Evolutionary conservation across 495 filamentous ascomycete genomes (phyloP), one percentile per base, ranked within the genome.

Genomic region (Penicillium desertorum): DNA sequence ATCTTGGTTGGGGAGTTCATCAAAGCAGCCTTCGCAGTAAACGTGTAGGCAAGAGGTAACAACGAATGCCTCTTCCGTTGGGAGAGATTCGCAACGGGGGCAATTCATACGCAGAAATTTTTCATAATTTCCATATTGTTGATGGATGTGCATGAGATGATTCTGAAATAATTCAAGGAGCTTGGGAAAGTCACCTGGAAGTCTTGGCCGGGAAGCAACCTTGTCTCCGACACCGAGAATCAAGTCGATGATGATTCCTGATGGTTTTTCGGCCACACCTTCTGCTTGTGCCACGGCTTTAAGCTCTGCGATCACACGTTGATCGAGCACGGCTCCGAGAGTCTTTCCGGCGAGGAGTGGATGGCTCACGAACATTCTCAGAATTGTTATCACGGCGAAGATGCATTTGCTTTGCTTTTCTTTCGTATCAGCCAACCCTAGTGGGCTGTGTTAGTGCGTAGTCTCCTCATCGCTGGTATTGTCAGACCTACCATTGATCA

Each of bases 311-410:
- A 80, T 65, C 29, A 81, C 68, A 17, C 76, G 69, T 0, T 65
- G 49, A 7, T 76, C 65, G 30, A 84, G 66, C 0, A 79, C 47
- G 4, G 77, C 60, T 30, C 75, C 65, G 14, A 87, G 65, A 0
- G 73, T 64, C 1, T 66, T 59, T 43, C 85, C 79, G 0, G 79
- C 62, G 34, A 79, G 67, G 9, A 86, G 76, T 0, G 75, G 61
- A 58, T 86, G 83, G 8, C 71, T 73, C 3, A 72, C 74, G 32
- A 82, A 68, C 72, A 85, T 81, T 2, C 85, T 75, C 1, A 86
- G 62, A 0, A 73, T 66, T 3, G 81, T 56, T 6, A 84, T 62
- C 72, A 81, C 76, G 0, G 50, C 58, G 11, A 74, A 30, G 12
- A 71, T 62, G 34, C 62, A 65, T 2, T 45, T 56, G 50, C 45